Evolutionary conservation across 2,329 filamentous ascomycete species (phyloP), one percentile per base, ranked within the genome.

Genomic region (Penicillium sp.): DNA sequence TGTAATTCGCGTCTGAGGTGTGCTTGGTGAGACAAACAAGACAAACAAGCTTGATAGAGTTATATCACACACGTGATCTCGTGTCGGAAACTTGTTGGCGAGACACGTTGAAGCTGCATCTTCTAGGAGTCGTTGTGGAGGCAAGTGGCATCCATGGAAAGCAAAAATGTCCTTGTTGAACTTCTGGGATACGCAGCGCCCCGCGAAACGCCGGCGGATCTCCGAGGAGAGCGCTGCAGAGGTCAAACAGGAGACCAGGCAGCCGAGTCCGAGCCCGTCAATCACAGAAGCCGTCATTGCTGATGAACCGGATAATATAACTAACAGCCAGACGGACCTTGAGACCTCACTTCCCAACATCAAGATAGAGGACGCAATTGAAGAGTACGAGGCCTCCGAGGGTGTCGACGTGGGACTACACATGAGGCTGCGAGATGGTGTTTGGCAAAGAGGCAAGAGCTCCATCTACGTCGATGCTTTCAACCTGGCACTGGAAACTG

Each of bases 391-490:
- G 72, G 79, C 80, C 2, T 86, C 86, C 59, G 83, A 83, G 61
- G 65, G 67, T n/a, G 66, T 69, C 8, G 68, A 78, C 8, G 66
- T 67, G 32, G 66, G 72, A 57, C 67, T 79, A 5, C 79, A 81
- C 58, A 75, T 79, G 36, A 78, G 83, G 7, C 67, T 88, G 13
- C 80, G 80, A 54, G 76, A 85, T 48, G 79, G 78, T 47, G 82
- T 77, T 56, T 96, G 91, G 91, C 75, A 86, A 4, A 85, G 82
- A 65, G 91, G 91, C 0, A 87, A 86, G 70, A 95, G 87, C 67
- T 97, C 92, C 1, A 91, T 99, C 52, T 99, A 99, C 66, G 91
- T 97, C 16, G 94, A 99, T 75, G 94, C 94, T 0, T 99, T 99
- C 79, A 96, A 96, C 67, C 79, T 97, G 13, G 91, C 93, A 2